A percentile compares a stretch with the other conserved stretches of the same genome.
Evolutionary conservation across 2,329 filamentous ascomycete species (phyloP).

Genomic region (Aspergillus calidoustus): DNA sequence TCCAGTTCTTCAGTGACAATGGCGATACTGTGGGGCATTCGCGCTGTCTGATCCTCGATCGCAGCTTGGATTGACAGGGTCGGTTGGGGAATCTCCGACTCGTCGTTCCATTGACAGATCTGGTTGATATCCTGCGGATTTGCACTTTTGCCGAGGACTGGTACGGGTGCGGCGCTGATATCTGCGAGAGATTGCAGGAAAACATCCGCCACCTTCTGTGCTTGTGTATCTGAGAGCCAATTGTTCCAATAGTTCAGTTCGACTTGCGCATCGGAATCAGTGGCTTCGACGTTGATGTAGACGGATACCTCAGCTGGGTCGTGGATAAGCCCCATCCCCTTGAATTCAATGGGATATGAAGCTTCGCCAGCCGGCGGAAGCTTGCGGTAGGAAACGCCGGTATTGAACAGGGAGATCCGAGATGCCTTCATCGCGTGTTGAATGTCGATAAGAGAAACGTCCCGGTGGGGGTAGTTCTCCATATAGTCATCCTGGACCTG

Average conservation of each 20-base stretch:
- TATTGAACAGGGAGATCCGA: constrained; percentile 52
- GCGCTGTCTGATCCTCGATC: constrained; percentile 29
- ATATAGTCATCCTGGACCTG: constrained; percentile 53
- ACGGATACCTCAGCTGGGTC: constrained; percentile 55
- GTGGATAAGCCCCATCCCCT: constrained; percentile 45
- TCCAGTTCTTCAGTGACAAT: constrained; percentile 37
- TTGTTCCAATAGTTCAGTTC: constrained; percentile 50
- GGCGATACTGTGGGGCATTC: constrained; percentile 31
- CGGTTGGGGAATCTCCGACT: constrained; percentile 23
- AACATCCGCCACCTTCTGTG: constrained; percentile 41
- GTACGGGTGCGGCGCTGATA: constrained; percentile 35
- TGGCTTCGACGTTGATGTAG: constrained; percentile 54
- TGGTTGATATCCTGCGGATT: constrained; percentile 39
- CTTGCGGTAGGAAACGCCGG: constrained; percentile 53
- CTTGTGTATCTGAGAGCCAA: constrained; percentile 44
- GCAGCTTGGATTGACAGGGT: constrained; percentile 36
- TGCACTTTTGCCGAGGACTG: constrained; percentile 25
- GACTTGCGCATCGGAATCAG: constrained; percentile 42
- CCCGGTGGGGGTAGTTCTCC: constrained; percentile 49
- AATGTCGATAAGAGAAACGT: constrained; percentile 52
- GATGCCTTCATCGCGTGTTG: constrained; percentile 49
- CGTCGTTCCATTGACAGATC: constrained; percentile 36
- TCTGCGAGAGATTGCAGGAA: constrained; percentile 43
- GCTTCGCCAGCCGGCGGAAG: constrained; percentile 38
- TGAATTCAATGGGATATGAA: constrained; percentile 40